Base-by-base conservation (phyloP, 2,329 filamentous ascomycete genomes). In the Penicillium sp. region DNA sequence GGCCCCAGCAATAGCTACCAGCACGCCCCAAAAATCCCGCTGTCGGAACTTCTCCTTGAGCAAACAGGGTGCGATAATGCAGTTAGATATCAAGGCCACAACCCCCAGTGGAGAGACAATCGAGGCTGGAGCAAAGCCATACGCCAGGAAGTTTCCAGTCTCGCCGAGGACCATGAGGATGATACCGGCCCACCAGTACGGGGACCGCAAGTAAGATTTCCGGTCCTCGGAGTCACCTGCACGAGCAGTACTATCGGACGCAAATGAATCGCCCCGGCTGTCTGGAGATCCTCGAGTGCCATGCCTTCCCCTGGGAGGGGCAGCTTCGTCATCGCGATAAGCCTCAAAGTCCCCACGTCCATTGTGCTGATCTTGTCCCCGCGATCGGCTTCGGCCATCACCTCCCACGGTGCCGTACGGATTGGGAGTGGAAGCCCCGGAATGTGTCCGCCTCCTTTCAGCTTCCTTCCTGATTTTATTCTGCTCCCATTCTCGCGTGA, bases 61-160 rank as follows among this genome's bases (percentile, higher is more conserved):
- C 82, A 99, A 88, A 62, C 95, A 87, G 0, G 95, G 95, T 2
- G 95, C 95, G 72, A 99, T 96, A 60, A 99, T 86, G 76, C 95
- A 99, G 77, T 99, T 99, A 46, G 93, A 96, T 47, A 99, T 88
- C 62, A 99, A 81, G 2, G 95, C 95, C 13, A 99, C 95, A n/a
- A 99, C 95, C 10, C 95, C 95, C 6, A 99, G 82, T 0, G 95
- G 95, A 36, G 93, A 97, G 43, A 99, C 95, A 69, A 99, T 97
- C 14, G 95, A 98, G 7, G 95, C 95, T 3, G 95, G 95, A 33
- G 95, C 95, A 74, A 99, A 99, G 24, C 95, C 95, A 71, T 99
- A 99, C 0, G 95, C 95, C 63, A 99, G 80, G 72, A 99, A 99
- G 75, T 99, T 99, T 53, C 95, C 95, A 72, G 90, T 89, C 79